These are phyloP conservation scores for Geranium incanum DNA, from an alignment of 441 rosid genomes.

Conservation along the genomic window DNA sequence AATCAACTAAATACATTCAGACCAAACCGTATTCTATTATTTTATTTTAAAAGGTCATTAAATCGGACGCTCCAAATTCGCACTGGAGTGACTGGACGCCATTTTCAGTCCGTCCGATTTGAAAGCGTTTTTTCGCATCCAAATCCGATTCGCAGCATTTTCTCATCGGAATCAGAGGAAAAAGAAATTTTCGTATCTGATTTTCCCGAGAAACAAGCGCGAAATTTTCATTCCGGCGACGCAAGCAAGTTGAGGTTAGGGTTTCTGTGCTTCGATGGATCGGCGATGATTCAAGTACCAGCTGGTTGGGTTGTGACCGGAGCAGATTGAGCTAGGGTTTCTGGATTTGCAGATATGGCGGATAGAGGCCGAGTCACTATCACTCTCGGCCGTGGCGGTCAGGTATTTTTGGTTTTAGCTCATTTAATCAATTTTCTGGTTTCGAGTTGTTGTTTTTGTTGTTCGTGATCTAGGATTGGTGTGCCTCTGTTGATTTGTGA, in stretches of 20 bases:
- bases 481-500: too few relatives aligned
- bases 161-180: background rate
- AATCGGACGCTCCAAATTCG: too few relatives aligned
- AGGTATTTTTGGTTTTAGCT: slow-evolving; percentile 36
- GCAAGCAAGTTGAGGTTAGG: slow-evolving; percentile 13
- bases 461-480: background rate
- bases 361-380: slow-evolving; percentile 66
- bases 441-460: background rate
- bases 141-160: background rate
- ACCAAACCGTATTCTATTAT: too few relatives aligned
- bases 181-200: background rate
- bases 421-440: background rate
- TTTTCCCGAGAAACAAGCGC: background rate
- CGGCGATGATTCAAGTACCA: slow-evolving; percentile 2
- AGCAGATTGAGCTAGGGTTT: slow-evolving; percentile 33
- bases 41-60: too few relatives aligned
- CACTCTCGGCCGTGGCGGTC: slow-evolving; percentile 70
- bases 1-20: too few relatives aligned
- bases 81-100: too few relatives aligned
- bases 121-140: too few relatives aligned
- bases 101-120: too few relatives aligned
- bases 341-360: slow-evolving; percentile 38
- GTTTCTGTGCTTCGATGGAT: slow-evolving; percentile 15
- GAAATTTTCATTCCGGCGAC: background rate
- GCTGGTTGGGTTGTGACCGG: background rate